Evolutionary conservation across 2,329 filamentous ascomycete species (phyloP).

Genomic region (Teratosphaeria pseudoeucalypti): DNA sequence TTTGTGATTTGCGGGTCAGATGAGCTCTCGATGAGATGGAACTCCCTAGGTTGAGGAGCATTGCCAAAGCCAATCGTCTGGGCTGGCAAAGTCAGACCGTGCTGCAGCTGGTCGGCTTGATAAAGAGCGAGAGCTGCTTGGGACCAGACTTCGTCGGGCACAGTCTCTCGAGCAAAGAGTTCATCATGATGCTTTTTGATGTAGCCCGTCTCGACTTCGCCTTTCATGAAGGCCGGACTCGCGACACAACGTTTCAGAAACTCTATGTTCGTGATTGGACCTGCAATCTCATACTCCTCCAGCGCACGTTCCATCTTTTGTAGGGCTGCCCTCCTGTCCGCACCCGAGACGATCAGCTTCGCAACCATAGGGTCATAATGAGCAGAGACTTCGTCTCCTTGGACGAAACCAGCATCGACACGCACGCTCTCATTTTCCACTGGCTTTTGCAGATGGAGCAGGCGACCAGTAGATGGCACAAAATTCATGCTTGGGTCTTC

Average conservation of each 20-base stretch:
- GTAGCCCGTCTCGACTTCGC: constrained; percentile 90
- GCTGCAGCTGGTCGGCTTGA: constrained; percentile 15
- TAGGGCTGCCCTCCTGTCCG: constrained; percentile 68
- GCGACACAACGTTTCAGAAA: constrained; percentile 84
- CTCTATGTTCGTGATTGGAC: constrained; percentile 89
- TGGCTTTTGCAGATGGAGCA: constrained; percentile 74
- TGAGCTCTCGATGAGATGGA: constrained; percentile 43
- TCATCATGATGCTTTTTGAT: constrained; percentile 79
- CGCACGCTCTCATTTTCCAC: constrained; percentile 60
- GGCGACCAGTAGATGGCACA: constrained; percentile 81
- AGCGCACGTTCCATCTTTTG: constrained; percentile 72
- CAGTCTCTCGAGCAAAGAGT: constrained; percentile 56
- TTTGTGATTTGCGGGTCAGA: constrained; percentile 34
- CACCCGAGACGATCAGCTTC: constrained; percentile 84
- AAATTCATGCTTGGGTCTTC: constrained; percentile 89
- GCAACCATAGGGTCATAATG: constrained; percentile 99
- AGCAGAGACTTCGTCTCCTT: constrained; percentile 84
- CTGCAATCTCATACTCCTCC: constrained; percentile 83
- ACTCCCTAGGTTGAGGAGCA: constrained; percentile 47
- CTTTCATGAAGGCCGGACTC: constrained; percentile 70
- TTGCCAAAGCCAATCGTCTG: constrained; percentile 49
- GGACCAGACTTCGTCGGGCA: constrained; percentile 64
- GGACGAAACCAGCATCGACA: constrained; percentile 85
- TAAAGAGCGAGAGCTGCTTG: constrained; percentile 73
- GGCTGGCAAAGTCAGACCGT: constrained; percentile 19